Evolutionary conservation across 2,329 filamentous ascomycete species (phyloP).

Genomic region (Penicillium hesseltinei): DNA sequence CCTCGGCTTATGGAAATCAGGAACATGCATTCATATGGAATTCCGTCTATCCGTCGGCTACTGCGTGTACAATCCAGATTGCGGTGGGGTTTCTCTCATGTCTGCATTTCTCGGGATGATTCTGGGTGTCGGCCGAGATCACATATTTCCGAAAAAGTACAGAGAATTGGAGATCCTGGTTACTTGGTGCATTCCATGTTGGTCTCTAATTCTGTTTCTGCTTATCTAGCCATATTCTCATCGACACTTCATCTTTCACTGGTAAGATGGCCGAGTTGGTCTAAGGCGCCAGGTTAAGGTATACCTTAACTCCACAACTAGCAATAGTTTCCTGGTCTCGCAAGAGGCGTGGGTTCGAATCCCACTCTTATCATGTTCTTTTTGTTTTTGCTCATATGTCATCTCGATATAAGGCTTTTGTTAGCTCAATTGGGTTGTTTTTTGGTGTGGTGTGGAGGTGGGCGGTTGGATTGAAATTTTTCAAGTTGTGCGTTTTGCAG

Average conservation of each 20-base stretch:
- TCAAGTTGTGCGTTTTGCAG: not conserved
- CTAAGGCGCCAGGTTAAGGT: conserved; percentile 35
- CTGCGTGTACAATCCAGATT: not conserved
- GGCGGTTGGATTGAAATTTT: not conserved
- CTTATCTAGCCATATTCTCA: not conserved
- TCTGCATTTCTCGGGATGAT: not conserved
- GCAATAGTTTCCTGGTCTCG: conserved; percentile 12
- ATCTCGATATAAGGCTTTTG: not conserved
- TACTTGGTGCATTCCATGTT: too few relatives aligned
- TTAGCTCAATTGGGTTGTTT: not conserved
- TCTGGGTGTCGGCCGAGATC: not conserved
- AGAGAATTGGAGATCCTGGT: too few relatives aligned
- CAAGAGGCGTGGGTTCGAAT: conserved; percentile 12
- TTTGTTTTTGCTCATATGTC: not conserved
- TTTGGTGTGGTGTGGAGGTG: not conserved
- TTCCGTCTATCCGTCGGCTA: not conserved
- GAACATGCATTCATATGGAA: not conserved
- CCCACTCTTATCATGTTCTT: conserved; percentile 10
- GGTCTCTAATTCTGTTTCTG: not conserved
- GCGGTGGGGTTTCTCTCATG: not conserved
- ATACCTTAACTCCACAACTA: conserved; percentile 22
- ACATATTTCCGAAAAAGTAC: not conserved
- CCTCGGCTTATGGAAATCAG: not conserved
- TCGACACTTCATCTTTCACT: not conserved
- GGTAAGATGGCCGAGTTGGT: conserved; percentile 36